Conservation (phyloP, 768 basidiomycete genomes). For the Rhodosporidiobolus odoratus region DNA sequence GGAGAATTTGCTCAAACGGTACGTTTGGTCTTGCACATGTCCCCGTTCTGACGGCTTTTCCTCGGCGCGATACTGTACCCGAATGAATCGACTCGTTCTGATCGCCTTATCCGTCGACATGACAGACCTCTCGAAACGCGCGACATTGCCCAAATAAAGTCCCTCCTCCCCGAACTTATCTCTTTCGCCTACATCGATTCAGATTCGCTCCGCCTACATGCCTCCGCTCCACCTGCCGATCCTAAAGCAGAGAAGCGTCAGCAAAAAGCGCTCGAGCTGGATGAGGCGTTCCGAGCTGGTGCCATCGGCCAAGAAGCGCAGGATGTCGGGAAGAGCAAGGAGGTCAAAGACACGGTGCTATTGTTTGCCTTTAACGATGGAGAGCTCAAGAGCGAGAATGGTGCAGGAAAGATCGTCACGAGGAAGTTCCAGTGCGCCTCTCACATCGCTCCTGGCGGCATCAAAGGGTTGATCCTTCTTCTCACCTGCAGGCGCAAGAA, state of each 20-base stretch:
- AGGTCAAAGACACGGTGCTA: slow-evolving; percentile 52
- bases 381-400: slow-evolving; percentile 47
- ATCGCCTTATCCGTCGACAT: no score
- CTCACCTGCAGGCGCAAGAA: neutral
- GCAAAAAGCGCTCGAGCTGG: slow-evolving; percentile 31
- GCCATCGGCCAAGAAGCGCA: slow-evolving; percentile 9
- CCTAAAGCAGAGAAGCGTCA: slow-evolving; percentile 21
- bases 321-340: neutral
- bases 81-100: no score
- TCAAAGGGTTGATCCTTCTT: no score
- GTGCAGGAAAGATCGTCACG: slow-evolving; percentile 37
- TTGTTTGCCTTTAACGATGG: slow-evolving; percentile 53
- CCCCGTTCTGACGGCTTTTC: neutral
- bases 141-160: slow-evolving; percentile 81
- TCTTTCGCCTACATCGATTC: slow-evolving; percentile 74
- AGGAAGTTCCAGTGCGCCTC: slow-evolving; percentile 30
- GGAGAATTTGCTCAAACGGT: slow-evolving; percentile 72
- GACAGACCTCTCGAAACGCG: slow-evolving; percentile 73
- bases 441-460: neutral
- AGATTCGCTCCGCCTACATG: slow-evolving; percentile 58
- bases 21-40: slow-evolving; percentile 23
- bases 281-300: slow-evolving; percentile 38
- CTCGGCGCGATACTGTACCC: no score
- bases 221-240: slow-evolving; percentile 43
- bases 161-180: slow-evolving; percentile 73